Evolutionary conservation across 257 asterid genomes (phyloP), one percentile per base, ranked within the genome.

Genomic region (Voacanga thouarsii): DNA sequence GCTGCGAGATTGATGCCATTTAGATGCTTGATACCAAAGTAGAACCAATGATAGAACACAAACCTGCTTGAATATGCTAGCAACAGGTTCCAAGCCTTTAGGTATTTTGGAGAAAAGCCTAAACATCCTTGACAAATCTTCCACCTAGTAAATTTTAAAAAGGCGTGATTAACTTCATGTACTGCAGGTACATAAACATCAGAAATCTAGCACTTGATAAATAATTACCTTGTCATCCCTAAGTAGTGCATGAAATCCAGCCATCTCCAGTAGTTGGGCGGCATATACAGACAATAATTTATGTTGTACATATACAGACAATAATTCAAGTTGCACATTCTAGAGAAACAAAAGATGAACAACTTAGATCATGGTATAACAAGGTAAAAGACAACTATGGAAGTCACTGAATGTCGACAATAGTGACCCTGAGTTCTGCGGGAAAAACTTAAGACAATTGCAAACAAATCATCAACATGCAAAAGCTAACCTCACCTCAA

Each of bases 401-500:
- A 56, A 53, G 59, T 67, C 28, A 59, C 8, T 49, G n/a, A 43
- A 28, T 47, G 53, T 57, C 55, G 71, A 80, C 37, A 43, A 43
- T 43, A 61, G 16, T 61, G 21, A 61, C 12, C 12, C 21, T 23
- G 47, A 66, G 50, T 37, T 66, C 51, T 6, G 7, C 49, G 5
- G 49, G 49, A 37, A 66, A 26, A 18, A 65, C 47, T 44, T 12
- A n/a, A 74, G 55, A 7, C n/a, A 72, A 78, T 26, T 23, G 68
- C 66, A 66, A 53, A 60, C 30, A 23, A 72, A 47, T 57, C 28
- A 78, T 75, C 63, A 12, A 63, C 77, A 78, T 79, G 78, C 69
- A 78, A 74, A 81, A 84, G 79, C 92, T 75, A 80, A 96, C 99
- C 97, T 96, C 99, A 96, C 99, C 97, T 96, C 99, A 43, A 96